Conservation (phyloP, 2,329 filamentous ascomycete genomes). For the Diaporthe sp. region DNA sequence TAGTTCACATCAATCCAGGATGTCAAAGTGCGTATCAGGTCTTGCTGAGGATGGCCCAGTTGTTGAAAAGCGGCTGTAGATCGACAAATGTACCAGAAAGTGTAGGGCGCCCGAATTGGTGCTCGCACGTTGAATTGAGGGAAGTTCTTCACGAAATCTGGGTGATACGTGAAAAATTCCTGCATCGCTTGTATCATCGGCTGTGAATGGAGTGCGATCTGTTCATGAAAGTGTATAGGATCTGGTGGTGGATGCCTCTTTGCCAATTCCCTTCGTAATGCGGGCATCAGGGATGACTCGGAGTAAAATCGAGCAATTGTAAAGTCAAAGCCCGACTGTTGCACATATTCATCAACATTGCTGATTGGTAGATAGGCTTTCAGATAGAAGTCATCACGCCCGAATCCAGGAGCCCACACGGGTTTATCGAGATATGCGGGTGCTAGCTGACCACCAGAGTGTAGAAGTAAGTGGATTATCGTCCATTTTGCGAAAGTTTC, state of each 20-base stretch:
- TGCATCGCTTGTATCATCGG: background rate
- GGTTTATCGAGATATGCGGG: background rate
- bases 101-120: background rate
- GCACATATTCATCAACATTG: background rate
- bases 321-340: background rate
- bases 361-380: background rate
- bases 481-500: no score
- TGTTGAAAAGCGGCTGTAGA: background rate
- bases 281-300: background rate
- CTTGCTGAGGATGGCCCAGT: background rate
- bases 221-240: background rate
- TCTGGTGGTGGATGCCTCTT: background rate
- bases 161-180: background rate
- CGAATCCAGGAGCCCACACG: background rate
- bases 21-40: background rate
- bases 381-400: background rate
- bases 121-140: background rate
- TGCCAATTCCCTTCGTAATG: background rate
- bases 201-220: background rate
- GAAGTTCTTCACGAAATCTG: background rate
- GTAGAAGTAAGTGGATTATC: background rate
- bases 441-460: accelerated
- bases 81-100: background rate
- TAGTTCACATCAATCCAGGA: background rate
- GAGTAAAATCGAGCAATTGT: background rate